These are phyloP conservation scores for Fusarium sambucinum DNA, from an alignment of 2,329 filamentous ascomycete genomes.

Conservation along the genomic window DNA sequence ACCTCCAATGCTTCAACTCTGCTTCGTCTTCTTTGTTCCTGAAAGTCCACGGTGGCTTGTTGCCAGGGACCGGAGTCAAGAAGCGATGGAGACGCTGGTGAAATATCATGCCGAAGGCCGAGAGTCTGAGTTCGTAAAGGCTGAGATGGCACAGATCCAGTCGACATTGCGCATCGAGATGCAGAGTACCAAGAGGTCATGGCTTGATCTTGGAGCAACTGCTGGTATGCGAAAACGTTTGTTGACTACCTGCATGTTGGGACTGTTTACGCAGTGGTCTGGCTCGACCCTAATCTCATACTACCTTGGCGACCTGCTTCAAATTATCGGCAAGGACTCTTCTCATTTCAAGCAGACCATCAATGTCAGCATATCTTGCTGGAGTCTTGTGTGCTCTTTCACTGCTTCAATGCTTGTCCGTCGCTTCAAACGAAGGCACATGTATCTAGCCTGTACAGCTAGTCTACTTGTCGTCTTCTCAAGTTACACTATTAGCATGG, in stretches of 20 bases:
- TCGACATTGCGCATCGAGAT: constrained; percentile 31
- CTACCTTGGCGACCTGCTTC: constrained; percentile 45
- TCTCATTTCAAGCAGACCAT: background rate
- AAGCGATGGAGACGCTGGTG: constrained; percentile 16
- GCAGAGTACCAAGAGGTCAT: background rate
- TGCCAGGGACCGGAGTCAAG: constrained; percentile 19
- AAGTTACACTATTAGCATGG: background rate
- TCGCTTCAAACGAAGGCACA: background rate
- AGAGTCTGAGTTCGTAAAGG: constrained; percentile 55
- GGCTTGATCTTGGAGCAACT: constrained; percentile 28
- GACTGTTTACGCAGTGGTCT: constrained; percentile 56
- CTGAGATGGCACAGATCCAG: constrained; percentile 38
- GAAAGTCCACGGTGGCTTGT: constrained; percentile 34
- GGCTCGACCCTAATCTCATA: constrained; percentile 52
- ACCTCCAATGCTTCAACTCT: constrained; percentile 24
- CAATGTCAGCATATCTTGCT: background rate
- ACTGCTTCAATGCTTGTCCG: background rate
- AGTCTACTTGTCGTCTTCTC: background rate
- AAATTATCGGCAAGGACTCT: constrained; percentile 20
- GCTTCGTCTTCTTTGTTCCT: constrained; percentile 28
- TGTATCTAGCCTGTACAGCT: background rate
- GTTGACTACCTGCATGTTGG: constrained; percentile 56
- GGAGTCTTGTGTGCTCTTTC: background rate
- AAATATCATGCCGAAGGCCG: constrained; percentile 50
- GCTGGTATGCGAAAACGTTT: constrained; percentile 47